Percentiles rank a stretch among this genome's conserved stretches.
These are phyloP conservation scores for Arbutus unedo DNA, from an alignment of 148 eudicot genomes.

Conservation along the genomic window DNA sequence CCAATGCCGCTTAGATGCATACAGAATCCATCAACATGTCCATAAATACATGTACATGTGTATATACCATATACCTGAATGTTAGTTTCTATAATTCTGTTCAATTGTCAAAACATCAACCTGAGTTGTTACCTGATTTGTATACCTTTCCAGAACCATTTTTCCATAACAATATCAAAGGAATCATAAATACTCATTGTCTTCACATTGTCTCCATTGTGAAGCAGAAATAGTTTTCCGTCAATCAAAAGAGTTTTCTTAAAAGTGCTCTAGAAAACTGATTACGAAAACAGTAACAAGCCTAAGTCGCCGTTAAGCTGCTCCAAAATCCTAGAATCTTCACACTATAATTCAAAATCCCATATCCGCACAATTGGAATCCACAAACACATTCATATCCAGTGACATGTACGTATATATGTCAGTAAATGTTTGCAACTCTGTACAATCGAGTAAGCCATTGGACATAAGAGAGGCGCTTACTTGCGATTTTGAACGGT, in stretches of 20 bases:
- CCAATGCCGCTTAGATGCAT: neutral
- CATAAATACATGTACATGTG: too few relatives aligned
- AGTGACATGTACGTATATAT: neutral
- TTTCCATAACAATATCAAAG: neutral
- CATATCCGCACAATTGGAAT: neutral
- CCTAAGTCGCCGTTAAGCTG: neutral
- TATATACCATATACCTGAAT: too few relatives aligned
- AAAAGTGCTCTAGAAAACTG: neutral
- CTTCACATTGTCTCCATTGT: neutral
- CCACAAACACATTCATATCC: neutral
- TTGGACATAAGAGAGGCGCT: neutral
- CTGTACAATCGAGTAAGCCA: neutral
- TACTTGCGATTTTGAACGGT: constrained; percentile 77
- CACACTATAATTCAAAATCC: neutral
- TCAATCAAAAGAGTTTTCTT: neutral
- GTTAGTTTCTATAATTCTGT: neutral
- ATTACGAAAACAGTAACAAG: neutral
- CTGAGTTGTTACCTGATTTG: neutral
- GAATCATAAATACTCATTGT: neutral
- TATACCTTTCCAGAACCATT: neutral
- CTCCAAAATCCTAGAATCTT: neutral
- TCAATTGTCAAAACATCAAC: neutral
- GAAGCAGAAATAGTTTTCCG: neutral
- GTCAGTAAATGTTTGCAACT: neutral
- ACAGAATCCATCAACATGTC: neutral